Evolutionary conservation across 2,329 filamentous ascomycete genomes (phyloP).

Genomic region (Sporothrix brunneoviolacea): DNA sequence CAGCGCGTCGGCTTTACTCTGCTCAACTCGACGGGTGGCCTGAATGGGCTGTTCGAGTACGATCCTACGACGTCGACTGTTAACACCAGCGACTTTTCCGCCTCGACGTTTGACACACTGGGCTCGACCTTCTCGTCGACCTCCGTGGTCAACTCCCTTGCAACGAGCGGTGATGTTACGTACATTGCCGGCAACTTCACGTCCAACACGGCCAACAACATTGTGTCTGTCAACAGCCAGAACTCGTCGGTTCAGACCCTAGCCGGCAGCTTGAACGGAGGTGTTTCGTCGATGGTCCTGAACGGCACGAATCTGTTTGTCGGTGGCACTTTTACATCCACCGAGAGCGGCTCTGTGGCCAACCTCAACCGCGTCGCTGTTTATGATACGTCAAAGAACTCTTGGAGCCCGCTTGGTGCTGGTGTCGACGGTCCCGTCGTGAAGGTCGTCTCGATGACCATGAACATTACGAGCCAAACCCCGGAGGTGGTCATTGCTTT

Average conservation of each 20-base stretch:
- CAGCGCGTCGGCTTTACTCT: slow-evolving; percentile 76
- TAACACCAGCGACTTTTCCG: slow-evolving; percentile 55
- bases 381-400: slow-evolving; percentile 61
- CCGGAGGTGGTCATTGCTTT: slow-evolving; percentile 71
- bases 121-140: slow-evolving; percentile 60
- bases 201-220: slow-evolving; percentile 60
- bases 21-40: slow-evolving; percentile 65
- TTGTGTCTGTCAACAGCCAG: slow-evolving; percentile 65
- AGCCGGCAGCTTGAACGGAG: slow-evolving; percentile 70
- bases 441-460: slow-evolving; percentile 65
- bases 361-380: slow-evolving; percentile 69
- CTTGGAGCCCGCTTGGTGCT: slow-evolving; percentile 74
- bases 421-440: slow-evolving; percentile 77
- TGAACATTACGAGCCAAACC: slow-evolving; percentile 66
- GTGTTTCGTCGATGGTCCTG: slow-evolving; percentile 65
- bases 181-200: slow-evolving; percentile 85
- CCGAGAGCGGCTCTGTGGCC: slow-evolving; percentile 51
- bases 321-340: slow-evolving; percentile 78
- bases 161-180: slow-evolving; percentile 54
- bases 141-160: slow-evolving; percentile 66
- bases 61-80: slow-evolving; percentile 57
- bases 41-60: slow-evolving; percentile 90
- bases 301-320: slow-evolving; percentile 66
- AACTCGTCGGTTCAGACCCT: slow-evolving; percentile 54
- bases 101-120: slow-evolving; percentile 69